These are phyloP conservation scores for Phialemoniopsis sp. DNA, from an alignment of 2,329 filamentous ascomycete genomes.

Conservation along the genomic window DNA sequence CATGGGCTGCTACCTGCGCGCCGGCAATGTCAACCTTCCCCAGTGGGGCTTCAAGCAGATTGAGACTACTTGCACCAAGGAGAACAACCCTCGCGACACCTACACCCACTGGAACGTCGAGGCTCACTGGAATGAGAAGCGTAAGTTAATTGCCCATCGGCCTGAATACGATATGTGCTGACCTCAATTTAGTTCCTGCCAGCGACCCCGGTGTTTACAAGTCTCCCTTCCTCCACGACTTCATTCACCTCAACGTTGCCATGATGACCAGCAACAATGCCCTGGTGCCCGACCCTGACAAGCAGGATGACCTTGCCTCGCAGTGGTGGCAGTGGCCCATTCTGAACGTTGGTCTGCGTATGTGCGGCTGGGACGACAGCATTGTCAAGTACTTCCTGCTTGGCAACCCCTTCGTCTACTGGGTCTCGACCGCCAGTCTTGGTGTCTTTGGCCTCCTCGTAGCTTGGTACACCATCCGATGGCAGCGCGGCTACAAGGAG, in stretches of 20 bases:
- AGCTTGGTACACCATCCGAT: constrained; percentile 83
- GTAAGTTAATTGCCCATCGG: constrained; percentile 42
- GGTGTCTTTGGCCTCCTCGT: constrained; percentile 69
- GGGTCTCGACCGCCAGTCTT: constrained; percentile 81
- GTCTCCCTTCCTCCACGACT: constrained; percentile 96
- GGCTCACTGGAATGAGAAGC: constrained; percentile 87
- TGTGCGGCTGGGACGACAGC: constrained; percentile 97
- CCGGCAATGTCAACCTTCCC: constrained; percentile 91
- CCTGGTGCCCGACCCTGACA: constrained; percentile 93
- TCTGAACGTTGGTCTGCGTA: constrained; percentile 89
- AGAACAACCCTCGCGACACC: constrained; percentile 85
- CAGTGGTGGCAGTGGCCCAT: constrained; percentile 99
- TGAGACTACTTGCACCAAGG: constrained; percentile 90
- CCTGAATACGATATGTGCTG: constrained; percentile 2
- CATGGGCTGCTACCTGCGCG: constrained; percentile 89
- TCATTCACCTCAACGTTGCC: constrained; percentile 95
- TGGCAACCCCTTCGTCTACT: constrained; percentile 94
- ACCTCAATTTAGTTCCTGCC: constrained; percentile 61
- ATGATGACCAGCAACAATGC: constrained; percentile 99
- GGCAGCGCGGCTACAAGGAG: constrained; percentile 91
- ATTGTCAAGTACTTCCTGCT: constrained; percentile 98
- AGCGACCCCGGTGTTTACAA: constrained; percentile 89
- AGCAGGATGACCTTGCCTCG: constrained; percentile 96
- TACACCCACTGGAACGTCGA: constrained; percentile 99
- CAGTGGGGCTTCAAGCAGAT: constrained; percentile 99